Base-by-base conservation (phyloP, 2,329 filamentous ascomycete genomes). In the Arachnopeziza araneosa region DNA sequence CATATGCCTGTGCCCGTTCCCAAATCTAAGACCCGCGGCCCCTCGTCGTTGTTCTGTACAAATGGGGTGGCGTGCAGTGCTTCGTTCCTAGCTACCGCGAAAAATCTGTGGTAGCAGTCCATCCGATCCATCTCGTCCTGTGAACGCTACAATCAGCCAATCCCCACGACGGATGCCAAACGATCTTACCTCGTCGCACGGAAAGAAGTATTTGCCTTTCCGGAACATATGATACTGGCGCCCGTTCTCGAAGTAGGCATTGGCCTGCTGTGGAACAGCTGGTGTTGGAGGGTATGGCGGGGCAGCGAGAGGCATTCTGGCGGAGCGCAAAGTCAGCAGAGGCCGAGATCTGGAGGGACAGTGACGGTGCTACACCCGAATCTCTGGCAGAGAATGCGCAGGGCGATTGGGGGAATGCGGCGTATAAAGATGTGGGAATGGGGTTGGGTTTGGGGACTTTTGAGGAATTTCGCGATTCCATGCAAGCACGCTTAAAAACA, bases 1-100 rank as follows among this genome's bases (percentile, higher is more conserved):
- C 93, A 98, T 63, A 96, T 93, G 49, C 91, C 92, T 0, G 91
- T 96, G 22, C 93, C 93, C 64, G 89, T 93, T 50, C 92, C 93
- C 57, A 96, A 71, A 69, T 89, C 86, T 50, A 89, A 71, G 54
- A 88, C 79, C 55, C 77, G 75, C 1, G 75, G 75, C 9, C 63
- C 67, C n/a, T 54, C 52, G 49, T 69, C 64, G 30, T 62, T 66
- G 54, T 64, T 68, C 9, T 50, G 54, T 8, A 36, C 74, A 69
- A 60, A 74, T 65, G 62, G 73, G 68, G 55, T 79, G 71, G 48
- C 78, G 76, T 63, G 79, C 74, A 71, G 74, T 69, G 66, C 77
- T 73, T 67, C 80, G 68, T 67, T 78, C 64, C 88, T 84, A 55
- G 84, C 84, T 22, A 89, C 82, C 19, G 81, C 78, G 69, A 92